Percentiles rank a stretch among this genome's conserved stretches.
Conservation (phyloP, 306 rosid genomes). For the Hippophae gyantsensis region DNA sequence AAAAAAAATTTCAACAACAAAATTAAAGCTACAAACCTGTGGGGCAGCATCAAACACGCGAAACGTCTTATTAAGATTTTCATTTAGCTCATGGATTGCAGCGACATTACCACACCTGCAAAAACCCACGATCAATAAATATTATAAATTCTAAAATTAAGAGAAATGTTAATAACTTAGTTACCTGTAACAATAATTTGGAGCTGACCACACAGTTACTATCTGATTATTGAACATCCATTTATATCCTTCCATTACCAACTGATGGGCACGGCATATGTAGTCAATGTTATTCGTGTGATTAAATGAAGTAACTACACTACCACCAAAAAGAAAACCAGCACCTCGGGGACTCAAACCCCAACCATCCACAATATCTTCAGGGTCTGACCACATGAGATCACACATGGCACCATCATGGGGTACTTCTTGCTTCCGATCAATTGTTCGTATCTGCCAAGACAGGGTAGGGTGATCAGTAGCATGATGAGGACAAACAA, state of each 20-base stretch:
- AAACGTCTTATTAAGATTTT: conserved; percentile 76
- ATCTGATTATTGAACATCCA: conserved; percentile 99
- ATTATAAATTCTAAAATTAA: conserved; percentile 11
- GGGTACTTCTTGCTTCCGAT: conserved; percentile 99
- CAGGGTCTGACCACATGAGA: conserved; percentile 98
- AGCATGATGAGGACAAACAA: background rate
- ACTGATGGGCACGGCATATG: conserved; percentile 98
- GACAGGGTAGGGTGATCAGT: conserved; percentile 10
- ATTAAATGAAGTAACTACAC: conserved; percentile 76
- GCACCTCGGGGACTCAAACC: conserved; percentile 99
- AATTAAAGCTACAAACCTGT: conserved; percentile 53
- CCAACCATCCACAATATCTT: conserved; percentile 98
- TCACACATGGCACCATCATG: conserved; percentile 99
- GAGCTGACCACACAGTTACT: conserved; percentile 99
- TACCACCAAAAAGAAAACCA: conserved; percentile 92
- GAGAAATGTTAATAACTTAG: conserved; percentile 10
- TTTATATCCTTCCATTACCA: conserved; percentile 99
- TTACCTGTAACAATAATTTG: conserved; percentile 97
- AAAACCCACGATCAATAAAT: conserved; percentile 19
- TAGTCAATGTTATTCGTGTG: conserved; percentile 89
- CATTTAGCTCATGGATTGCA: conserved; percentile 88
- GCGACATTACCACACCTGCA: conserved; percentile 96
- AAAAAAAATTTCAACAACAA: background rate
- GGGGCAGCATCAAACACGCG: conserved; percentile 96
- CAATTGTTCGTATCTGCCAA: conserved; percentile 78